Evolutionary conservation across 2,329 filamentous ascomycete species (phyloP).

Genomic region (Neoscytalidium dimidiatum): DNA sequence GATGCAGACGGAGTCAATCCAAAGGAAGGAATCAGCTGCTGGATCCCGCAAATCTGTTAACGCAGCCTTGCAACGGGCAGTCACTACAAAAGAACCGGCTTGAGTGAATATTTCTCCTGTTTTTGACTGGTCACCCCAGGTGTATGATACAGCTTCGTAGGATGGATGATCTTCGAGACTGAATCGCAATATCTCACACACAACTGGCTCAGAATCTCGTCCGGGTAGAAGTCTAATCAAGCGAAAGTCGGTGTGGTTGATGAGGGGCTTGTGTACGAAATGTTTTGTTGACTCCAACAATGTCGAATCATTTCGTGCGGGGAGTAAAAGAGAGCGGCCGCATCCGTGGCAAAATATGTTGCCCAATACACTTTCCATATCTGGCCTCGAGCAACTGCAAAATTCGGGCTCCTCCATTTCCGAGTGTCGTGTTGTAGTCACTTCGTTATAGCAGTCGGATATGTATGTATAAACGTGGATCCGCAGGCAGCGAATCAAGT

Average conservation of each 20-base stretch:
- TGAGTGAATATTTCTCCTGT: not conserved
- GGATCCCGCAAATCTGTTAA: not conserved
- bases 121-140: constrained; percentile 19
- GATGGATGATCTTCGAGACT: not conserved
- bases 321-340: not conserved
- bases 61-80: not conserved
- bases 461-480: too few relatives aligned
- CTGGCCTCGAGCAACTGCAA: not conserved
- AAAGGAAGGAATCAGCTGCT: not conserved
- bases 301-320: not conserved
- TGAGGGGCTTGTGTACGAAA: not conserved
- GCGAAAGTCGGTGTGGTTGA: not conserved
- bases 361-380: not conserved
- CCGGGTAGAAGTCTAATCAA: not conserved
- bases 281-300: not conserved
- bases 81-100: not conserved
- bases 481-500: too few relatives aligned
- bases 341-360: not conserved
- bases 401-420: not conserved
- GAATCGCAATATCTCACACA: not conserved
- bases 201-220: not conserved
- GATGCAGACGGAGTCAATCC: constrained; percentile 16
- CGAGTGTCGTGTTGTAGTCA: too few relatives aligned
- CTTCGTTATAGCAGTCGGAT: too few relatives aligned
- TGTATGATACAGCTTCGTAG: constrained; percentile 23